A percentile compares a stretch with the other conserved stretches of the same genome.
These are phyloP conservation scores for Kazachstania taianensis DNA, from an alignment of 805 yeast genomes.

Conservation along the genomic window DNA sequence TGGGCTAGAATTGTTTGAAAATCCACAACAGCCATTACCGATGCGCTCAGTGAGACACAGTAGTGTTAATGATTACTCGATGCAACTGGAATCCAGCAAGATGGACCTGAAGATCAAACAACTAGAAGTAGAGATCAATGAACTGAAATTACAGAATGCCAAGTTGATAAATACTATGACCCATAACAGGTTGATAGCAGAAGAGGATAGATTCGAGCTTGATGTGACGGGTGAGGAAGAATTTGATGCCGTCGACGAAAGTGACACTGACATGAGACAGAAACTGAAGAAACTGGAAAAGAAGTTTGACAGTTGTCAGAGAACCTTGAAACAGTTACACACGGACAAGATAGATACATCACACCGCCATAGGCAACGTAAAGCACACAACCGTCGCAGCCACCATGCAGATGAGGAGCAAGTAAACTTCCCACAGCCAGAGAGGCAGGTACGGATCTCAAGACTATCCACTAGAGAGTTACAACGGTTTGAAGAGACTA, in stretches of 20 bases:
- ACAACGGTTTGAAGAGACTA: slow-evolving; percentile 19
- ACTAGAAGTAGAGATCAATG: slow-evolving; percentile 26
- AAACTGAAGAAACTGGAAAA: slow-evolving; percentile 24
- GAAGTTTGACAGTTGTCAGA: slow-evolving; percentile 23
- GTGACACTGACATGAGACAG: slow-evolving; percentile 11
- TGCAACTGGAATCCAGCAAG: slow-evolving; percentile 3
- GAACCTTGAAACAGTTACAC: slow-evolving; percentile 13
- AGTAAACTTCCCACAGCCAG: too few relatives aligned
- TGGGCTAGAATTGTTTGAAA: slow-evolving; percentile 4
- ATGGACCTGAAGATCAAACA: slow-evolving; percentile 26
- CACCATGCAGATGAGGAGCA: too few relatives aligned
- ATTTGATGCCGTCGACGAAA: neutral
- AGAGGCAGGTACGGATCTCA: slow-evolving; percentile 14
- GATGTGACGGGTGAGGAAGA: neutral
- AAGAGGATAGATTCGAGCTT: slow-evolving; percentile 21
- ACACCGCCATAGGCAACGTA: neutral
- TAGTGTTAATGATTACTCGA: slow-evolving; percentile 1
- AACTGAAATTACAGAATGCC: slow-evolving; percentile 27
- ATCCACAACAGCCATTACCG: neutral
- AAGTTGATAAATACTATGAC: slow-evolving; percentile 24
- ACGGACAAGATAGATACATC: slow-evolving; percentile 2
- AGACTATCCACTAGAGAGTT: slow-evolving; percentile 20
- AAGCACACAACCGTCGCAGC: neutral
- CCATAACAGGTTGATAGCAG: slow-evolving; percentile 16
- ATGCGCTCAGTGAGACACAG: neutral